Base-by-base conservation (phyloP, 305 asterid genomes). In the Lippia alba region DNA sequence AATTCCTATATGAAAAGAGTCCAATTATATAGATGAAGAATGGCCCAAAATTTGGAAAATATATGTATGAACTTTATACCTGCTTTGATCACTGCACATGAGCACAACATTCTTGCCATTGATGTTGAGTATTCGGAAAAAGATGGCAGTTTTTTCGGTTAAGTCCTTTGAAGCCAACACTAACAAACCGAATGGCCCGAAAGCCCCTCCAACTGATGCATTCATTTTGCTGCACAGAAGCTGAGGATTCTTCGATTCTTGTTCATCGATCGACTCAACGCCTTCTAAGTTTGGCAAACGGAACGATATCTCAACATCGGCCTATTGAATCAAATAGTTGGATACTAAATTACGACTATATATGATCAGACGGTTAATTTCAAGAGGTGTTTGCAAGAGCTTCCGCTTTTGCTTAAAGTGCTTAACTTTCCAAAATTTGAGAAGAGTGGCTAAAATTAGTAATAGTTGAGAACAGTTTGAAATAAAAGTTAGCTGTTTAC, bases 1-100 rank as follows among this genome's bases (percentile, higher is more conserved):
- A 20, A 39, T 4, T 44, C 41, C 44, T 33, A 46, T 6, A n/a
- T 12, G 44, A 61, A 15, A 48, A 20, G n/a, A 36, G 8, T 36
- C 12, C n/a, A 12, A 32, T 12, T 44, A 4, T 44, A 4, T 41
- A 18, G 33, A 16, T 33, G 17, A 6, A 66, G 12, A 16, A 30
- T 36, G 41, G 41, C 41, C 9, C 41, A 36, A 4, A 36, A 36
- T 4, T 36, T 36, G 30, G 30, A 24, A 24, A 24, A 24, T 24
- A 24, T 24, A 24, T 24, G 57, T n/a, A 11, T 24, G 30, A 24
- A 24, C 1, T 24, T 24, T 24, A 7, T 69, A 80, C 96, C 91
- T 84, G 86, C 83, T 87, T 66, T 87, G 94, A 71, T 90, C 91
- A 68, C 86, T 82, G 68, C 96, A 87, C 93, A 88, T 88, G 67